Evolutionary conservation across 73 alveolate genomes (phyloP), one percentile per base, ranked within the genome.

Genomic region (Diophrys sp.): DNA sequence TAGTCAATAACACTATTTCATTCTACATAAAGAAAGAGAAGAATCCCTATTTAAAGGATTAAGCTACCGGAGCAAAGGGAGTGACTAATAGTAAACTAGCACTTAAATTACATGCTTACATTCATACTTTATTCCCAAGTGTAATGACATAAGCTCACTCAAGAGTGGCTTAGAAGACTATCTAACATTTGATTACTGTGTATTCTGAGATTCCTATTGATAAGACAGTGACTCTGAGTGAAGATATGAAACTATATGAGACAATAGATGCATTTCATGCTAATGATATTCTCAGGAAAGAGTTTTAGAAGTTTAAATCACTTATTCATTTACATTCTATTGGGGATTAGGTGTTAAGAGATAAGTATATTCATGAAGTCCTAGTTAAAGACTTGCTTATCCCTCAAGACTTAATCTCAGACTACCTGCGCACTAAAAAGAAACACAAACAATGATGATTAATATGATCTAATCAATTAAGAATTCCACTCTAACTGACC

Each of bases 401-500:
- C 18, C 62, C 62, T 11, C 5, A 18, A 44, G 62, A 44, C 5
- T 44, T 44, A 44, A 18, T 44, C n/a, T 5, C 5, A 44, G 62
- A 44, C 18, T 44, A 44, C 18, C 18, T 44, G n/a, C n/a, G n/a
- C n/a, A n/a, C n/a, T n/a, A n/a, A n/a, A n/a, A n/a, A n/a, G n/a
- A n/a, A n/a, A n/a, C n/a, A n/a, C n/a, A n/a, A n/a, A n/a, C n/a
- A n/a, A n/a, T n/a, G n/a, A n/a, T n/a, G n/a, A n/a, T 25, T 29
- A 78, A 78, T 29, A 81, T 81, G 89, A 73, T 81, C 23, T 30
- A 72, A 54, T 78, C 83, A 54, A 73, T 81, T 2, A 81, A 81
- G 53, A 81, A 81, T 55, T 33, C 82, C 0, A 82, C 90, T 26
- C 76, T 82, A 2, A 82, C 90, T 30, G 90, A 76, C 67, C 77